Base-by-base conservation (phyloP, 495 filamentous ascomycete genomes). In the Friedmanniomyces simplex region DNA sequence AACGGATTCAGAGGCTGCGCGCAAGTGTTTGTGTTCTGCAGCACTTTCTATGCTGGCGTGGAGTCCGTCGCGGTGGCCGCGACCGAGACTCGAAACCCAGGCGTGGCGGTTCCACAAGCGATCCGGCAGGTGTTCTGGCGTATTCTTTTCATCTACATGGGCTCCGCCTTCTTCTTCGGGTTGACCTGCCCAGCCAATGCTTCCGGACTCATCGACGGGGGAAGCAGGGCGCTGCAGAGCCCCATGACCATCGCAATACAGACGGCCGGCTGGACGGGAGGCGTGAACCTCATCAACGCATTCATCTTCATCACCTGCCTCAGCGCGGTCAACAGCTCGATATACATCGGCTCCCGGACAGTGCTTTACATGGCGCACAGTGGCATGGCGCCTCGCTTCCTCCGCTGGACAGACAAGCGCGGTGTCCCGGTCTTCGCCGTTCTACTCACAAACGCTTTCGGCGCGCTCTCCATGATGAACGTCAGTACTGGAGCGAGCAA, bases 41-140 rank as follows among this genome's bases (percentile, higher is more conserved):
- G 76, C 24, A 87, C 85, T 39, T 80, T 87, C 51, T 88, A 88
- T 68, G 84, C 84, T 45, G 86, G 85, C n/a, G 82, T 82, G 11
- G 85, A 89, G 62, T 77, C 84, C 45, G 79, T 89, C 8, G 85
- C 84, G 62, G 82, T 89, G 12, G 84, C 85, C 18, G 85, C 54
- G 6, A 85, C 82, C 60, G 85, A 89, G 68, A 85, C 84, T 32
- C 80, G 80, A 63, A 87, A 89, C 67, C 85, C 85, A 2, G 71
- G 83, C 57, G 77, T 77, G 52, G 85, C 84, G 8, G 80, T 89
- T 0, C 85, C 85, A 0, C 74, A 79, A 0, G 85, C 85, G 1
- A 88, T 89, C 55, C 82, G 79, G 58, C 86, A 87, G 64, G 84
- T 85, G 24, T 88, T 88, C 65, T 80, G 78, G 75, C 83, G 85